A percentile compares a stretch with the other conserved stretches of the same genome.
Conservation (phyloP, 2,329 filamentous ascomycete genomes). For the Ophiosphaerella korrae region DNA sequence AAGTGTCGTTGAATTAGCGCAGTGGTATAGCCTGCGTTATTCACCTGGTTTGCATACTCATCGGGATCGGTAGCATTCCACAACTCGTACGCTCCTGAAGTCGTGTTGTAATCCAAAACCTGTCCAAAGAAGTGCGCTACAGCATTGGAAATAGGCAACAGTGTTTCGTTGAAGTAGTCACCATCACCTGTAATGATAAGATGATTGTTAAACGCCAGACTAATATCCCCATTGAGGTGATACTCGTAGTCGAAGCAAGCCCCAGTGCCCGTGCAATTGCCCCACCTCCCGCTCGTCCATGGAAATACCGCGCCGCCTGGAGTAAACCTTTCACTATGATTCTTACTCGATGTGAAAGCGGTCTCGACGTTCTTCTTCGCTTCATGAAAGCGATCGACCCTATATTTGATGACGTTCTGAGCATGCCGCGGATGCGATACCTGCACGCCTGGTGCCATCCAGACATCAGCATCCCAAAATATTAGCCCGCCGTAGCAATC, state of each 20-base stretch:
- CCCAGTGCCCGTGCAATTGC: slow-evolving; percentile 68
- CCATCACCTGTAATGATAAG: slow-evolving; percentile 65
- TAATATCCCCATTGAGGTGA: slow-evolving; percentile 73
- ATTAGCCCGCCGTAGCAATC: slow-evolving; percentile 70
- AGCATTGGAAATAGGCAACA: slow-evolving; percentile 68
- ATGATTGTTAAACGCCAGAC: slow-evolving; percentile 65
- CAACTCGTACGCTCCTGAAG: slow-evolving; percentile 35
- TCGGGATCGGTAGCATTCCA: slow-evolving; percentile 72
- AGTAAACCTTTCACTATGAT: slow-evolving; percentile 61
- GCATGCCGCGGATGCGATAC: slow-evolving; percentile 66
- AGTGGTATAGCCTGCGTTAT: slow-evolving; percentile 73
- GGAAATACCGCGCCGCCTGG: slow-evolving; percentile 66
- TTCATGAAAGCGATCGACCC: slow-evolving; percentile 63
- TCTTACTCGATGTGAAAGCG: slow-evolving; percentile 63
- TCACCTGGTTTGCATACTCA: slow-evolving; percentile 70
- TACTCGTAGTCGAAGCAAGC: slow-evolving; percentile 74
- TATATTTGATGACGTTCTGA: slow-evolving; percentile 68
- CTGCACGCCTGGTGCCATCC: slow-evolving; percentile 71
- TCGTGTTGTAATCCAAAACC: slow-evolving; percentile 63
- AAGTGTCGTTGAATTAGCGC: slow-evolving; percentile 64
- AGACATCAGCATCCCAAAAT: slow-evolving; percentile 71
- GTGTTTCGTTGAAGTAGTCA: slow-evolving; percentile 58
- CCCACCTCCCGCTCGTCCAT: slow-evolving; percentile 70
- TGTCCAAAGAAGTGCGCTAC: slow-evolving; percentile 67
- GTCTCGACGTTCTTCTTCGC: slow-evolving; percentile 64